Conservation (phyloP, 1,284 basidiomycete species). For the Pseudozyma sp. region DNA sequence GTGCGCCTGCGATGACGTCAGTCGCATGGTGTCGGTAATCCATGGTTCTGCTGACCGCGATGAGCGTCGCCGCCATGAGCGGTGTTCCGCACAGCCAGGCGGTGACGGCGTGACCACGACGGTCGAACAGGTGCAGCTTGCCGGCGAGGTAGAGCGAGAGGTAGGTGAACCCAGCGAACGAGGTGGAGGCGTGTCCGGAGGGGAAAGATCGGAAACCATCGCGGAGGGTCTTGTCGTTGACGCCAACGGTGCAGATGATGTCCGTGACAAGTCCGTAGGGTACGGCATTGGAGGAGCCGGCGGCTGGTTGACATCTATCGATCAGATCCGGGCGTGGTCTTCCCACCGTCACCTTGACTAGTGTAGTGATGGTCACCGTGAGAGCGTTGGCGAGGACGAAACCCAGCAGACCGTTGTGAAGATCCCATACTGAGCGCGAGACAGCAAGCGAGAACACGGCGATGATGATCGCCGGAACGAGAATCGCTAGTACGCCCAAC, state of each 20-base stretch:
- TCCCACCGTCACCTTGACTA: conserved; percentile 83
- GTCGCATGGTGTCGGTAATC: conserved; percentile 71
- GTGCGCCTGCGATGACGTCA: conserved; percentile 81
- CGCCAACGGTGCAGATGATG: conserved; percentile 78
- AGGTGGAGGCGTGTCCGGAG: conserved; percentile 90
- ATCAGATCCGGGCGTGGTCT: conserved; percentile 76
- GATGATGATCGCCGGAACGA: conserved; percentile 72
- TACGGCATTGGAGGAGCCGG: conserved; percentile 74
- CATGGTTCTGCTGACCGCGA: conserved; percentile 76
- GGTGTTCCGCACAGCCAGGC: conserved; percentile 85
- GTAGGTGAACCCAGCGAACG: conserved; percentile 92
- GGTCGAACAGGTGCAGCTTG: conserved; percentile 90
- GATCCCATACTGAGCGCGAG: conserved; percentile 85
- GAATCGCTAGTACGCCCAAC: conserved; percentile 51
- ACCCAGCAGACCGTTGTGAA: conserved; percentile 83
- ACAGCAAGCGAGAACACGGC: conserved; percentile 78
- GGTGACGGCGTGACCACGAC: conserved; percentile 82
- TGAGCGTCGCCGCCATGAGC: conserved; percentile 81
- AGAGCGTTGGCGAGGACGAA: conserved; percentile 79
- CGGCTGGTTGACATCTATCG: conserved; percentile 81
- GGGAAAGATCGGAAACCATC: conserved; percentile 91
- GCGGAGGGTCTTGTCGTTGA: conserved; percentile 25
- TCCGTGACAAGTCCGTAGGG: conserved; percentile 79
- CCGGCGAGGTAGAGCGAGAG: conserved; percentile 79
- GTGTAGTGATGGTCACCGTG: conserved; percentile 83